phyloP scores from a whole-genome alignment of 2,329 filamentous ascomycete species.

The Aspergillus sp. region DNA sequence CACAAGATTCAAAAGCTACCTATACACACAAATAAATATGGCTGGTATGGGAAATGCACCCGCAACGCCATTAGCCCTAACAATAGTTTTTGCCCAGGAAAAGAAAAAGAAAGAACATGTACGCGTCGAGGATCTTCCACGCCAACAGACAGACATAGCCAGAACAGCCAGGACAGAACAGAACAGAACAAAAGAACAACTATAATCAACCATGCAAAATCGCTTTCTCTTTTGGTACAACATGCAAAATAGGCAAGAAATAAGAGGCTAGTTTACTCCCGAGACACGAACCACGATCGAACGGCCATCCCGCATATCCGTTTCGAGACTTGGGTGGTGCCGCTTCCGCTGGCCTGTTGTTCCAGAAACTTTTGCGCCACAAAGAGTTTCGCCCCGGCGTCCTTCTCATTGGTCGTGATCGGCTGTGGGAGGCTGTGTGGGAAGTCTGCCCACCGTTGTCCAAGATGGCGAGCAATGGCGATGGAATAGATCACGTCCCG shows the following conservation, averaged over 20 bases:
- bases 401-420: conserved; percentile 57
- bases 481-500: conserved; percentile 87
- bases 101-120: conserved; percentile 5
- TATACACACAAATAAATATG: too few species aligned
- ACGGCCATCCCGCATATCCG: conserved; percentile 61
- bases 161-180: conserved; percentile 1
- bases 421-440: conserved; percentile 49
- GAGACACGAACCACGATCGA: conserved; percentile 46
- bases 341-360: conserved; percentile 57
- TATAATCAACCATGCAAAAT: conserved; percentile 14
- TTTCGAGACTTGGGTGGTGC: conserved; percentile 65
- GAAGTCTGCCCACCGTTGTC: conserved; percentile 55
- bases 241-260: conserved; percentile 1
- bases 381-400: conserved; percentile 57
- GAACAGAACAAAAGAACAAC: conserved; percentile 6
- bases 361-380: conserved; percentile 64
- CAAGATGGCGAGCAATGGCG: conserved; percentile 67
- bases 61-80: too few species aligned
- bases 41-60: too few species aligned
- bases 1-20: too few species aligned
- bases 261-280: conserved; percentile 18
- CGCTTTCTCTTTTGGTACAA: conserved; percentile 15
- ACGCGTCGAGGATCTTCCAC: conserved; percentile 3
- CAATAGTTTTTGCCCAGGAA: too few species aligned
- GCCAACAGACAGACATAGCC: not conserved